Evolutionary conservation across 768 basidiomycete genomes (phyloP).

Genomic region (Agrocybe praecox): DNA sequence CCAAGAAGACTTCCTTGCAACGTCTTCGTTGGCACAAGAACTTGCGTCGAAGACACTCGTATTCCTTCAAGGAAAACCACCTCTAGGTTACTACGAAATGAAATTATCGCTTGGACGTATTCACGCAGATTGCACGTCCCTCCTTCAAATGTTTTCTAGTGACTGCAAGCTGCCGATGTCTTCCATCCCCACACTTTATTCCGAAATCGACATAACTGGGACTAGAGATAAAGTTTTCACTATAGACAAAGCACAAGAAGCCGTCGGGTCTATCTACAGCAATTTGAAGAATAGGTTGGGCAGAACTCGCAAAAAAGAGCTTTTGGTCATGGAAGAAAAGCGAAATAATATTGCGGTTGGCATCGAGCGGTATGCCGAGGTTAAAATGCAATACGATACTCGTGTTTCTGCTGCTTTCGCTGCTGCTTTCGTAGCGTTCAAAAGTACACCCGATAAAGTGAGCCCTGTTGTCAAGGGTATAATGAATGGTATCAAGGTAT

Average conservation of each 20-base stretch:
- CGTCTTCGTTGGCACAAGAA: constrained; percentile 65
- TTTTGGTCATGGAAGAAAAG: constrained; percentile 76
- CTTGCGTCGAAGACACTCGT: constrained; percentile 68
- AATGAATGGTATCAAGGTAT: constrained; percentile 96
- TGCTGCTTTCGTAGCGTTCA: constrained; percentile 87
- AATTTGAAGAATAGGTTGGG: constrained; percentile 76
- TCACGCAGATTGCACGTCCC: constrained; percentile 73
- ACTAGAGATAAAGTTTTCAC: constrained; percentile 71
- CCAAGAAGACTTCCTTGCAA: constrained; percentile 38
- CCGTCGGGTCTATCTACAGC: constrained; percentile 71
- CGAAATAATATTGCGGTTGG: constrained; percentile 64
- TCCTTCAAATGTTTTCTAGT: constrained; percentile 81
- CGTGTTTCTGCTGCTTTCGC: constrained; percentile 91
- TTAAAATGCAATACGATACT: constrained; percentile 84
- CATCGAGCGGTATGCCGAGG: constrained; percentile 79
- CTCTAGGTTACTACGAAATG: constrained; percentile 91
- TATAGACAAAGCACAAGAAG: constrained; percentile 72
- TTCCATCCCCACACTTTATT: constrained; percentile 78
- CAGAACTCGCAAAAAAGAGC: constrained; percentile 77
- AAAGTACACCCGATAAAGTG: constrained; percentile 87
- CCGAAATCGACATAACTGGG: constrained; percentile 75
- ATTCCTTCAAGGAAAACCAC: constrained; percentile 76
- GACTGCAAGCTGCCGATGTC: constrained; percentile 86
- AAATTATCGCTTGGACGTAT: constrained; percentile 78
- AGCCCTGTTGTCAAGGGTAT: constrained; percentile 96